phyloP scores from a whole-genome alignment of 2,329 filamentous ascomycete genomes.

The Pseudogymnoascus sp. region DNA sequence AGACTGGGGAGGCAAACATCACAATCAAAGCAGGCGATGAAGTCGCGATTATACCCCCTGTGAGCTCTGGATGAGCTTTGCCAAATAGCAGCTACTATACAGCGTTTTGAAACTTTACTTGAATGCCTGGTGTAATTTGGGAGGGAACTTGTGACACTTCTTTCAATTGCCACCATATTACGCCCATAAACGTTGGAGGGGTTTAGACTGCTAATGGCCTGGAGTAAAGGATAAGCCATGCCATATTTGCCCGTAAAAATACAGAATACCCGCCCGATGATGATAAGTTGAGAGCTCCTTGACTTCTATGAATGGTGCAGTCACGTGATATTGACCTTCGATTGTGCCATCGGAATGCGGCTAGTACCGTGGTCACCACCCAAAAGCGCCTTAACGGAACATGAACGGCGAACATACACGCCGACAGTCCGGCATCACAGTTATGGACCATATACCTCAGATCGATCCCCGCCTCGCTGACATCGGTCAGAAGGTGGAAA shows the following conservation, averaged over 20 bases:
- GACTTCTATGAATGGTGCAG: background rate
- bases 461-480: slow-evolving; percentile 9
- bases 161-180: background rate
- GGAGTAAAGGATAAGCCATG: background rate
- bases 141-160: background rate
- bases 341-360: slow-evolving; percentile 2
- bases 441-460: slow-evolving; percentile 5
- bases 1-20: slow-evolving; percentile 33
- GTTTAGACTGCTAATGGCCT: background rate
- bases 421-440: slow-evolving; percentile 9
- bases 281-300: background rate
- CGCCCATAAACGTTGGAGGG: background rate
- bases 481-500: slow-evolving; percentile 9
- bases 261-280: background rate
- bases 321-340: background rate
- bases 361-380: background rate
- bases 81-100: background rate
- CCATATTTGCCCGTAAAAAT: background rate
- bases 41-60: slow-evolving; percentile 79
- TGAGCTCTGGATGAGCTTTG: slow-evolving; percentile 63
- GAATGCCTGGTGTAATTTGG: background rate
- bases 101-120: background rate
- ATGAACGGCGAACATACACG: slow-evolving; percentile 9
- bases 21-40: slow-evolving; percentile 67
- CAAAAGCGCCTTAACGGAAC: slow-evolving; percentile 4